These are phyloP conservation scores for Vanrija sp. DNA, from an alignment of 1,284 basidiomycete species.

Conservation along the genomic window DNA sequence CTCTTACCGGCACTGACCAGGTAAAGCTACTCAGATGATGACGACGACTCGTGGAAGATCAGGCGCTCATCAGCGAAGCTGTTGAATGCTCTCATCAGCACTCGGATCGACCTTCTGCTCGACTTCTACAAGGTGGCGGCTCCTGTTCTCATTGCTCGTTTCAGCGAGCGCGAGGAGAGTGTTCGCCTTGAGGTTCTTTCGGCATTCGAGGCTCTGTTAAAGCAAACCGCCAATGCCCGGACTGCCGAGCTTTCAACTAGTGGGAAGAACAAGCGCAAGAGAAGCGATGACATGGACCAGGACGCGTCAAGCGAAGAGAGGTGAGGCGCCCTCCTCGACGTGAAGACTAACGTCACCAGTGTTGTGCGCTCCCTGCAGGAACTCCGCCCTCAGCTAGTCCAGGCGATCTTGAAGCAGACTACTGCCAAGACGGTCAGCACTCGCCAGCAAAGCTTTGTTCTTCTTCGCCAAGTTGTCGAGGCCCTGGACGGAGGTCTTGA, in stretches of 20 bases:
- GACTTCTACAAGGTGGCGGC: constrained; percentile 79
- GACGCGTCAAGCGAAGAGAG: constrained; percentile 60
- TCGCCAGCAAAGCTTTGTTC: constrained; percentile 76
- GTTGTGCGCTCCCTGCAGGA: constrained; percentile 52
- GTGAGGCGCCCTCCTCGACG: constrained; percentile 46
- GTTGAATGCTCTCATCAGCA: constrained; percentile 75
- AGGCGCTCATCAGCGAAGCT: constrained; percentile 89
- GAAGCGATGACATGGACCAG: constrained; percentile 66
- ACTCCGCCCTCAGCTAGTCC: constrained; percentile 73
- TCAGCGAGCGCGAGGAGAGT: constrained; percentile 91
- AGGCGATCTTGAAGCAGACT: constrained; percentile 77
- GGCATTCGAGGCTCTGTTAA: constrained; percentile 74
- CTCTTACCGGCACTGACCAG: constrained; percentile 1
- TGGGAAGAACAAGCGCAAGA: constrained; percentile 55
- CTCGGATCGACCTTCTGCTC: constrained; percentile 77
- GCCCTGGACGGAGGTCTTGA: constrained; percentile 82
- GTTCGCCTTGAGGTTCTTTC: constrained; percentile 92
- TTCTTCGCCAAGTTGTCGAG: constrained; percentile 70
- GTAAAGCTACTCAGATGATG: constrained; percentile 87
- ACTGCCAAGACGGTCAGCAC: constrained; percentile 78
- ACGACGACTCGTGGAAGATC: constrained; percentile 98
- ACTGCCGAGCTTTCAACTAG: constrained; percentile 30
- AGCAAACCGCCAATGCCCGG: constrained; percentile 59
- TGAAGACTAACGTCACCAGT: constrained; percentile 2
- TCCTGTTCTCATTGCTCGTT: constrained; percentile 80